Evolutionary conservation across 495 filamentous ascomycete species (phyloP).

Genomic region (Tuber melanosporum): DNA sequence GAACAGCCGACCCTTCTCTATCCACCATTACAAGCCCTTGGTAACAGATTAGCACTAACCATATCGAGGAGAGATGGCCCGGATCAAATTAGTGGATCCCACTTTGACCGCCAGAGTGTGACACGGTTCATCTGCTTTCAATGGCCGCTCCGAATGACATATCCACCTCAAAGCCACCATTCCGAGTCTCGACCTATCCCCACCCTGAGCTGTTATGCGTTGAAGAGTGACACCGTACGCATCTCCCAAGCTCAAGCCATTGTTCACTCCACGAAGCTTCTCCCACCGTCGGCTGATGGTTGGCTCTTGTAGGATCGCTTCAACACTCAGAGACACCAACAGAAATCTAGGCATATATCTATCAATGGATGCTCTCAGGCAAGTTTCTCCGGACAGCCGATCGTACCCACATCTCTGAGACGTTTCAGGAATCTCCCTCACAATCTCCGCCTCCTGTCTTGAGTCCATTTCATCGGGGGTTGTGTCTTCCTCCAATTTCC

Average conservation of each 20-base stretch:
- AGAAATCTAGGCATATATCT: background rate
- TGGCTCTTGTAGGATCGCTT: background rate
- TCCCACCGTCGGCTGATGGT: background rate
- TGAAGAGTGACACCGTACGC: background rate
- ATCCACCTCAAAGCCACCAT: background rate
- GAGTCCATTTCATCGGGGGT: background rate
- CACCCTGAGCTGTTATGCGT: background rate
- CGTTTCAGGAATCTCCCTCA: background rate
- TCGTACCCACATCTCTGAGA: background rate
- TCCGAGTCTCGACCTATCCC: background rate
- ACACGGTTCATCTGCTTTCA: background rate
- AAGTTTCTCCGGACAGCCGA: background rate
- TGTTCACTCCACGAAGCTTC: background rate
- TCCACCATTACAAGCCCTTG: background rate
- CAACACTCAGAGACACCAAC: background rate
- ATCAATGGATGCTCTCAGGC: background rate
- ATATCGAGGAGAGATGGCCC: background rate
- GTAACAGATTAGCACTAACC: background rate
- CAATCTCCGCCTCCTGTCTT: background rate
- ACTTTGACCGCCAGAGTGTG: background rate
- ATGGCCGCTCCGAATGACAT: background rate
- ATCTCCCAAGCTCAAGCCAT: background rate
- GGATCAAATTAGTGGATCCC: too few species aligned
- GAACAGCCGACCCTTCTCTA: background rate
- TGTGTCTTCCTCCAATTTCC: background rate